Evolutionary conservation across 2,329 filamentous ascomycete species (phyloP), one percentile per base, ranked within the genome.

Genomic region (Boeremia exigua): DNA sequence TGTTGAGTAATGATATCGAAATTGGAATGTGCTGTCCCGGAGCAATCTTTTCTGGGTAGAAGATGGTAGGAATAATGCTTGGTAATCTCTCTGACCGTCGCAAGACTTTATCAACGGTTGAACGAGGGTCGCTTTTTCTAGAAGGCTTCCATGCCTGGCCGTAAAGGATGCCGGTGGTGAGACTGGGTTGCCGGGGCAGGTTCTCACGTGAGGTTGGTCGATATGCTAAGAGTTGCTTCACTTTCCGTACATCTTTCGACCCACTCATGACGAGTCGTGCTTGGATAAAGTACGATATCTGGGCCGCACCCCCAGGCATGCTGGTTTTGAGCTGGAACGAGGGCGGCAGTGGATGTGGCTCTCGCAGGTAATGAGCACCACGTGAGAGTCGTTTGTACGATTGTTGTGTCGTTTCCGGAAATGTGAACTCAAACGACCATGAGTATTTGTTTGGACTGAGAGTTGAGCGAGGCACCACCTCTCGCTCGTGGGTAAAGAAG

Each of bases 371-470:
- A 36, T 68, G 69, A 12, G 66, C 55, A 12, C 68, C 67, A 38
- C 71, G 66, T 14, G 59, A 48, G 37, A 69, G 63, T 36, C 67
- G 62, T 8, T 70, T 69, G 50, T 62, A 69, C 12, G 59, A 63
- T 44, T 64, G 61, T 38, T 68, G 62, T 0, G 73, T 75, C n/a
- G 51, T 52, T 4, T 67, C 61, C 17, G 73, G 73, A 42, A 75
- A 73, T 12, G 60, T 60, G 58, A 74, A 75, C n/a, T 71, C 67
- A 52, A 76, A 75, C 1, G 61, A 45, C 71, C 72, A 75, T 8
- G 60, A 66, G 25, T 72, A 65, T 36, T 74, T 73, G 27, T 67
- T 67, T 12, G 66, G 47, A n/a, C 36, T 49, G 10, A 72, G 54
- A 14, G 48, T 62, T 4, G 59, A 55, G n/a, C 47, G 51, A 5